Evolutionary conservation across 1,139 yeast genomes (phyloP), one percentile per base, ranked within the genome.

Genomic region (Meyerozyma guilliermondii): DNA sequence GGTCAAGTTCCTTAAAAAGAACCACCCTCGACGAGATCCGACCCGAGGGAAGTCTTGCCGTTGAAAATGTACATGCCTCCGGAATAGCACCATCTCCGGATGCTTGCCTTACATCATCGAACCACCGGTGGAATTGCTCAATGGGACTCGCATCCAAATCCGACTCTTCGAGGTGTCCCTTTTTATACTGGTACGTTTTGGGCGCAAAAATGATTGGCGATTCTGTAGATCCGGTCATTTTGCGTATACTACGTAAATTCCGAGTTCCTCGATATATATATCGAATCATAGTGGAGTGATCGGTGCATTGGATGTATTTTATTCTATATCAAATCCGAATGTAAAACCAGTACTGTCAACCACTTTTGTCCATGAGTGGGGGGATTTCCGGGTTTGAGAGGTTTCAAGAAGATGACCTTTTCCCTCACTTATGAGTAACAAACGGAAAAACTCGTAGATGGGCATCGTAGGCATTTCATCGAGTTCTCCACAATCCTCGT

Each of bases 11-110:
- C 59, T 92, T 92, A 63, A 94, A 78, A 43, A 92, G 73, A 2
- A 92, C 94, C 11, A 86, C 76, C 45, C 98, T 71, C 6, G 91
- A 80, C 18, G 95, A 83, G 2, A 92, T 88, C 46, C 95, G 71
- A 20, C 98, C 98, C 8, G 85, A 75, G 8, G 97, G 97, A 46
- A 91, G 70, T 46, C 81, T 73, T 1, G 96, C 95, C 1, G 98
- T 91, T 11, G 97, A 79, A 30, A 92, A 78, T 13, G 83, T 87
- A 17, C 80, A 72, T 1, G 92, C 77, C 59, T 92, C 98, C 1
- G 97, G 95, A 38, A 88, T 68, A n/a, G 11, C 34, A 30, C 24
- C 24, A 13, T 13, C 33, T 13, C 28, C 13, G 7, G 28, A 6
- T n/a, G 20, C 34, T 13, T 30, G 17, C 7, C 67, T 68, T n/a